Conservation (phyloP, 495 filamentous ascomycete genomes). For the Platismatia glauca region DNA sequence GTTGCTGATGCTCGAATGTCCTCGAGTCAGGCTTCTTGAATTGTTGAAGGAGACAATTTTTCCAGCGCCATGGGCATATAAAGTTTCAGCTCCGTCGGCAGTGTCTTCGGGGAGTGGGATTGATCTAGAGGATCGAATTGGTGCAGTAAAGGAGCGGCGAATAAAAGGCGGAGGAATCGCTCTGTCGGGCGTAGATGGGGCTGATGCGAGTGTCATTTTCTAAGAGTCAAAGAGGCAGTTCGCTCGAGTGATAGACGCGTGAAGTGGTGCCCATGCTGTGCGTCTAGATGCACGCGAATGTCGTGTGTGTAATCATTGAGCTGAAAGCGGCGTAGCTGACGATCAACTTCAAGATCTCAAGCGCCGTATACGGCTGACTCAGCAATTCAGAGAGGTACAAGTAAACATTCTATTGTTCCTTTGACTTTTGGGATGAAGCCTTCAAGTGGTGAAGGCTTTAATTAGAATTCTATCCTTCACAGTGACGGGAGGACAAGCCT, state of each 20-base stretch:
- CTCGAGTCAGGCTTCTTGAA: conserved; percentile 17
- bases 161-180: conserved; percentile 32
- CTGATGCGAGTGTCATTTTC: conserved; percentile 18
- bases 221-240: background rate
- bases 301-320: background rate
- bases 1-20: conserved; percentile 24
- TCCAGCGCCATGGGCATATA: conserved; percentile 30
- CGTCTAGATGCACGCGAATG: background rate
- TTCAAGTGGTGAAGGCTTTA: no score
- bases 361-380: background rate
- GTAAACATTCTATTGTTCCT: background rate
- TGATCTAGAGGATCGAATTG: conserved; percentile 31
- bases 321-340: background rate
- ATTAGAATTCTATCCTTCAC: no score
- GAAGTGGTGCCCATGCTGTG: conserved; percentile 6
- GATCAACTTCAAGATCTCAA: no score
- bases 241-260: background rate
- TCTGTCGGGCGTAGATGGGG: conserved; percentile 34
- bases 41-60: conserved; percentile 39
- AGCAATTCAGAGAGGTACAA: background rate
- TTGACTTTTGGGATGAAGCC: background rate
- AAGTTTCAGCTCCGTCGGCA: conserved; percentile 35
- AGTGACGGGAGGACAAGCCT: no score
- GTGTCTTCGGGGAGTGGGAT: conserved; percentile 14
- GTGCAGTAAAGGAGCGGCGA: conserved; percentile 52